Percentiles rank a stretch among this genome's conserved stretches.
Evolutionary conservation across 2,329 filamentous ascomycete genomes (phyloP).

Genomic region (Gaeumannomyces tritici): DNA sequence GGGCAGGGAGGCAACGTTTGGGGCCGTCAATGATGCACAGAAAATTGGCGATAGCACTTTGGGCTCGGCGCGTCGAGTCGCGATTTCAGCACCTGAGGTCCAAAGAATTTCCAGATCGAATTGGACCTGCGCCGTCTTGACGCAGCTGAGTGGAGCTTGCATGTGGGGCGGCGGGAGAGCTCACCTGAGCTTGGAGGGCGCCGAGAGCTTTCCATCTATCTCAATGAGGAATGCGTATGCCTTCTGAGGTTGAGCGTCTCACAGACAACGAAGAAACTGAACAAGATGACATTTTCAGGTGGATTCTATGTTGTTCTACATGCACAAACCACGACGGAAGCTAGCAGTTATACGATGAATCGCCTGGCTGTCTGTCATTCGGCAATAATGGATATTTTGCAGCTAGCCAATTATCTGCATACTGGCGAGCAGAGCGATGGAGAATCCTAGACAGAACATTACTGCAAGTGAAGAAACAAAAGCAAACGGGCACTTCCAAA

Average conservation of each 20-base stretch:
- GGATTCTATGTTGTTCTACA: too few relatives aligned
- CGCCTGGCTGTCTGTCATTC: background rate
- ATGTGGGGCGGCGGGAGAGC: background rate
- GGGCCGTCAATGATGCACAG: background rate
- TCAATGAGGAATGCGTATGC: too few relatives aligned
- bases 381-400: background rate
- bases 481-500: slow-evolving; percentile 1
- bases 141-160: background rate
- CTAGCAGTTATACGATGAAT: background rate
- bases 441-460: background rate
- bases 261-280: too few relatives aligned
- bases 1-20: background rate
- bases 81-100: background rate
- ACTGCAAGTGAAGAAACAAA: background rate
- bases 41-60: background rate
- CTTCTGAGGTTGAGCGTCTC: too few relatives aligned
- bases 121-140: background rate
- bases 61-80: background rate
- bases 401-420: background rate
- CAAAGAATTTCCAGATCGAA: background rate
- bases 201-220: too few relatives aligned
- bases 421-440: background rate
- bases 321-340: too few relatives aligned
- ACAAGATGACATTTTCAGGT: too few relatives aligned
- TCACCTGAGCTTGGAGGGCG: background rate